phyloP scores from a whole-genome alignment of 495 filamentous ascomycete species.

The Melanomma pulvis-pyrius region DNA sequence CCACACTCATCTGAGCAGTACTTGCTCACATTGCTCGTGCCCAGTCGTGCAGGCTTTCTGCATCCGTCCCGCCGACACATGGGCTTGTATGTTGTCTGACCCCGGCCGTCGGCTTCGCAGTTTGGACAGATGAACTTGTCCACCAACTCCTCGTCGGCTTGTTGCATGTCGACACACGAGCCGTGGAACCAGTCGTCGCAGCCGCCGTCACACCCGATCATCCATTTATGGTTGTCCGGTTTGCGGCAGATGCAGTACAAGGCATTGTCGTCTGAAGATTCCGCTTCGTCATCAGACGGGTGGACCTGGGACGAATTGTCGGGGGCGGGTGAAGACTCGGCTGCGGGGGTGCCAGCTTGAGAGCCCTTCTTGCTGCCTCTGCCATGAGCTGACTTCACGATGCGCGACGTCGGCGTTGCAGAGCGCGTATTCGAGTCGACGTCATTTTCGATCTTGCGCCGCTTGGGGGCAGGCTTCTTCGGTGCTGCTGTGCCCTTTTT shows the following conservation, averaged over 20 bases:
- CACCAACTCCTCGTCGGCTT: slow-evolving; percentile 64
- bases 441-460: slow-evolving; percentile 60
- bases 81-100: slow-evolving; percentile 67
- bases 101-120: slow-evolving; percentile 57
- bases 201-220: slow-evolving; percentile 73
- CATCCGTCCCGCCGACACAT: slow-evolving; percentile 67
- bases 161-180: slow-evolving; percentile 65
- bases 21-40: slow-evolving; percentile 56
- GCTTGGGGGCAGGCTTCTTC: slow-evolving; percentile 60
- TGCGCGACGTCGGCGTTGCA: slow-evolving; percentile 51
- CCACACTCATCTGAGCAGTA: slow-evolving; percentile 72
- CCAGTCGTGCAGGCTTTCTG: slow-evolving; percentile 61
- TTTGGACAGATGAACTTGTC: slow-evolving; percentile 72
- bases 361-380: slow-evolving; percentile 48
- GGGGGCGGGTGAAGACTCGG: slow-evolving; percentile 43
- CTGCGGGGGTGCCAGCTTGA: slow-evolving; percentile 48
- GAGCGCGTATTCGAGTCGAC: slow-evolving; percentile 49
- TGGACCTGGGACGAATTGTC: slow-evolving; percentile 46
- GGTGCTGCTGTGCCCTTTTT: slow-evolving; percentile 37
- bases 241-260: slow-evolving; percentile 72
- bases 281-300: slow-evolving; percentile 40
- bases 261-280: slow-evolving; percentile 44
- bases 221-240: slow-evolving; percentile 74
- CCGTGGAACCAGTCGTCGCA: slow-evolving; percentile 80
- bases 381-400: slow-evolving; percentile 52